Evolutionary conservation across 2,329 filamentous ascomycete genomes (phyloP).

Genomic region (Exophiala sideris): DNA sequence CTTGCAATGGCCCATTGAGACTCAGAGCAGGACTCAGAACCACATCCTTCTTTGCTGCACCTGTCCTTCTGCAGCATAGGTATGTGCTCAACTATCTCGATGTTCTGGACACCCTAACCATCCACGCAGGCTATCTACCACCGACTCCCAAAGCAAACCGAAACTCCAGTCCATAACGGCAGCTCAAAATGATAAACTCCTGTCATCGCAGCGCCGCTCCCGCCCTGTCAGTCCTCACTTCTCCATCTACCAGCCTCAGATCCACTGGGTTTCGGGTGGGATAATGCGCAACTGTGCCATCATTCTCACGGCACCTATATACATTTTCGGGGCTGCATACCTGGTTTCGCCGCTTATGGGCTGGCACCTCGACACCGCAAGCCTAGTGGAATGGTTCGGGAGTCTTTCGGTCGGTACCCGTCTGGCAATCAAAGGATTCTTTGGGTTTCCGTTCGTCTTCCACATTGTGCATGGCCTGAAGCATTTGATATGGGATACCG

Average conservation of each 20-base stretch:
- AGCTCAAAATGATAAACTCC: slow-evolving; percentile 57
- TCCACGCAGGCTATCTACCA: slow-evolving; percentile 2
- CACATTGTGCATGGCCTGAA: slow-evolving; percentile 65
- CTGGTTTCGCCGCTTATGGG: slow-evolving; percentile 72
- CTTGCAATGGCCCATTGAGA: too few species aligned
- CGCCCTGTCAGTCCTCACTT: slow-evolving; percentile 85
- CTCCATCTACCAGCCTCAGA: slow-evolving; percentile 76
- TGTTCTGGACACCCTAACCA: background rate
- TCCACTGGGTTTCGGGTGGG: slow-evolving; percentile 75
- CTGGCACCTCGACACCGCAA: slow-evolving; percentile 63
- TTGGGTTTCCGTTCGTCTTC: slow-evolving; percentile 66
- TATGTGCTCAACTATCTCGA: background rate
- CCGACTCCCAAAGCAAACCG: background rate
- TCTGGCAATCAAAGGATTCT: slow-evolving; percentile 54
- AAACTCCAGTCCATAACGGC: slow-evolving; percentile 44
- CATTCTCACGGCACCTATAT: slow-evolving; percentile 67
- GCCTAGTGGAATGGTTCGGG: slow-evolving; percentile 62
- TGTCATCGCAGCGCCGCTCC: slow-evolving; percentile 72
- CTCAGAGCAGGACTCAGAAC: too few species aligned
- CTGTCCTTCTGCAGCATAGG: background rate
- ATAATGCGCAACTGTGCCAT: slow-evolving; percentile 79
- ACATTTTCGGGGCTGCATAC: slow-evolving; percentile 77
- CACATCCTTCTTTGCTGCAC: too few species aligned
- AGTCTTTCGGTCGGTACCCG: slow-evolving; percentile 58
- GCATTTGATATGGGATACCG: slow-evolving; percentile 68